Conservation (phyloP, 139 green algal species). For the Chlorella sp. region DNA sequence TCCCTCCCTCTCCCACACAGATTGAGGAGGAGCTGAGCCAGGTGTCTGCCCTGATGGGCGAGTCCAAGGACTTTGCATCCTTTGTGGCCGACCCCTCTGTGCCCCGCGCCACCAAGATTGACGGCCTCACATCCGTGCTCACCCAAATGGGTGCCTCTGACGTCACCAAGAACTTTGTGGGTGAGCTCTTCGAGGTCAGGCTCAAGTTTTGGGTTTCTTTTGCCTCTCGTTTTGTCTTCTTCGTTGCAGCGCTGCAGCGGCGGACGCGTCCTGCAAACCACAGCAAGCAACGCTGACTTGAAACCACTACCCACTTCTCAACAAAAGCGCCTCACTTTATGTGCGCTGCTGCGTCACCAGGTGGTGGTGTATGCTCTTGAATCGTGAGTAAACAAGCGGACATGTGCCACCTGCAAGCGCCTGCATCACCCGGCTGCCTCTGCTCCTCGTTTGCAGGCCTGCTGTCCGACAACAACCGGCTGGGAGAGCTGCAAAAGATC, state of each 20-base stretch:
- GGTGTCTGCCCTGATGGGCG: conserved; percentile 42
- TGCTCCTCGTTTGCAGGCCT: conserved; percentile 49
- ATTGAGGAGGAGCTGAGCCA: conserved; percentile 21
- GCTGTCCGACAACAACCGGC: conserved; percentile 76
- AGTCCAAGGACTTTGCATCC: conserved; percentile 49
- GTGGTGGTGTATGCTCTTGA: no score
- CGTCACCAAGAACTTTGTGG: conserved; percentile 68
- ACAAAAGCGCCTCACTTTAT: no score
- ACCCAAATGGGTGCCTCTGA: conserved; percentile 54
- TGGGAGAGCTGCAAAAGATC: conserved; percentile 64
- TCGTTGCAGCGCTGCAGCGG: no score
- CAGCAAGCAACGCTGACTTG: no score
- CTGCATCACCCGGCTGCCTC: background rate
- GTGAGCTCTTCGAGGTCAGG: conserved; percentile 6
- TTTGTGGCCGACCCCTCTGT: conserved; percentile 64
- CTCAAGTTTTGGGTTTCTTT: background rate
- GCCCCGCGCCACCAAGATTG: conserved; percentile 41
- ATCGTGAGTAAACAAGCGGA: no score
- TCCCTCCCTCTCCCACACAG: background rate
- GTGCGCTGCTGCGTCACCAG: background rate
- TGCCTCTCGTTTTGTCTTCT: background rate
- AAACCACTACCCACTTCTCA: no score
- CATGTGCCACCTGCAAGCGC: background rate
- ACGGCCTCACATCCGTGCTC: conserved; percentile 51
- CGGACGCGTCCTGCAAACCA: no score